Base-by-base conservation (phyloP, 495 filamentous ascomycete genomes). In the Podospora appendiculata region DNA sequence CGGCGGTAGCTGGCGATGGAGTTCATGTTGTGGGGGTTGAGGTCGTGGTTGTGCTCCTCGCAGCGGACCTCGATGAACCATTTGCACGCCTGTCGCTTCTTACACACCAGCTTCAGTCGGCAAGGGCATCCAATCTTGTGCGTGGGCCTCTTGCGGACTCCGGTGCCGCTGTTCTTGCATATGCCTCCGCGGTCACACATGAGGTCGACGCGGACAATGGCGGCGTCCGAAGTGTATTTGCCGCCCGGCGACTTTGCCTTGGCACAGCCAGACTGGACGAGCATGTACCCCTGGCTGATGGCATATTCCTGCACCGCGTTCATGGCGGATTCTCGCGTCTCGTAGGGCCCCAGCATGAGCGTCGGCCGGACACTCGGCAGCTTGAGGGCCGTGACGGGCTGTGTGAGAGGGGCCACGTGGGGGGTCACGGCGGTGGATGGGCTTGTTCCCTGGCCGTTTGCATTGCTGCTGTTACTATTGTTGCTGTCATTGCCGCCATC, bases 21-120 rank as follows among this genome's bases (percentile, higher is more conserved):
- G 17, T 61, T 41, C 56, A 66, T 64, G 39, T 62, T 58, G 32
- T 48, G 45, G 1, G 56, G 48, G n/a, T 52, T 32, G 7, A 66
- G 46, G 32, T 66, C 56, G 52, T 66, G 63, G 54, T 66, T 66
- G 52, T 66, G 63, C 52, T 52, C 34, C 50, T 66, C 60, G 56
- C 54, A 54, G 8, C 48, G 43, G 17, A 60, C 52, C 8, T 61
- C 61, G 40, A 66, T 66, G 47, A 64, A 63, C 63, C 63, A 66
- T 50, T 64, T 63, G 49, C 25, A 47, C 12, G 51, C 58, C 44
- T 66, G 48, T 25, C 61, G 53, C 56, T 57, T 59, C 18, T 48
- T 48, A 40, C 56, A 56, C 32, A 66, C 47, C 25, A 66, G 56
- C 50, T 63, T 64, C 44, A 66, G 48, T 16, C 48, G 44, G 33